phyloP scores from a whole-genome alignment of 495 filamentous ascomycete genomes.

The Hyaloscypha bicolor region DNA sequence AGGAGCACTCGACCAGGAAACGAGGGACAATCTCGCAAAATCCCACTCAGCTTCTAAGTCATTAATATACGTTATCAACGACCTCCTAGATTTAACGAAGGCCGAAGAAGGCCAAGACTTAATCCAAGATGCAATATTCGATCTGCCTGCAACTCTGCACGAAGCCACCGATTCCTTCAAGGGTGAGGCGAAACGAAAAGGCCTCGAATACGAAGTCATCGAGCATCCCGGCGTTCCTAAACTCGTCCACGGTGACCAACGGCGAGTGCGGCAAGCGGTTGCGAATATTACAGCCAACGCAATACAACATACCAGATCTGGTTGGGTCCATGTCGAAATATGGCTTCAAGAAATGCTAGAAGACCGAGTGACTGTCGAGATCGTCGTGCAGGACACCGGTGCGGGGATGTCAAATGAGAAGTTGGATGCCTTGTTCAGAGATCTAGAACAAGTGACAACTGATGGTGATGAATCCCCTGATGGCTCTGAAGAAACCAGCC shows the following conservation, averaged over 20 bases:
- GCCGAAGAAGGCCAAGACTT: constrained; percentile 80
- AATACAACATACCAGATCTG: constrained; percentile 75
- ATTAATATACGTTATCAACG: constrained; percentile 94
- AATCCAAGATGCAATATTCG: constrained; percentile 80
- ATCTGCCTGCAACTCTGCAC: constrained; percentile 68
- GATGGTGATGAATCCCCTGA: constrained; percentile 44
- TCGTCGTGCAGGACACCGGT: constrained; percentile 79
- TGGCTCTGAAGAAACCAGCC: constrained; percentile 37
- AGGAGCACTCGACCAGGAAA: constrained; percentile 78
- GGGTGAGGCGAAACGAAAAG: constrained; percentile 75
- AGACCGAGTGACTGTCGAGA: constrained; percentile 56
- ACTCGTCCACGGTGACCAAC: constrained; percentile 76
- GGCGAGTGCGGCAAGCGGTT: constrained; percentile 77
- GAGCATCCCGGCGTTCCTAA: constrained; percentile 70
- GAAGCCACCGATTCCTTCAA: constrained; percentile 78
- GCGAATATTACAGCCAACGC: constrained; percentile 86
- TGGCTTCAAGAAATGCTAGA: constrained; percentile 44
- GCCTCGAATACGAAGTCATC: constrained; percentile 66
- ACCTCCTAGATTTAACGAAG: constrained; percentile 90
- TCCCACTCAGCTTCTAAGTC: constrained; percentile 97
- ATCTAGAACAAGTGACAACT: constrained; percentile 82
- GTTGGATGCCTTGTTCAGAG: constrained; percentile 78
- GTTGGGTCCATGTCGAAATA: constrained; percentile 71
- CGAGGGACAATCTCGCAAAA: constrained; percentile 80
- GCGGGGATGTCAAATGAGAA: constrained; percentile 72